These are phyloP conservation scores for Fonsecaea multimorphosa DNA, from an alignment of 2,329 filamentous ascomycete species.

Conservation along the genomic window DNA sequence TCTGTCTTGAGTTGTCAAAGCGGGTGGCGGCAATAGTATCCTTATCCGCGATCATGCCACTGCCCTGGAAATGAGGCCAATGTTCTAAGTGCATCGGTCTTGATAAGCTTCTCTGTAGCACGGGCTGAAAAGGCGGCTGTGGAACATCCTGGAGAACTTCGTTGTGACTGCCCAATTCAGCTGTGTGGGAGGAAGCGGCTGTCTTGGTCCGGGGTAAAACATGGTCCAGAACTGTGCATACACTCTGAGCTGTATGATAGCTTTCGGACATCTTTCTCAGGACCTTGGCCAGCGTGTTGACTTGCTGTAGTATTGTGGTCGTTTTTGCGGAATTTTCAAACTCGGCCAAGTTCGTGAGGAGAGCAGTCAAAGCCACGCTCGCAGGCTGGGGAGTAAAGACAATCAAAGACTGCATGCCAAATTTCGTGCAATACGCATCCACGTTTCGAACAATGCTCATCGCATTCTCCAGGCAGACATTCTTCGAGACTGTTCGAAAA, in stretches of 20 bases:
- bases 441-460: not conserved
- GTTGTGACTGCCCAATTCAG: not conserved
- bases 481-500: not conserved
- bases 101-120: not conserved
- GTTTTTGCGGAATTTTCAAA: not conserved
- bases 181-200: not conserved
- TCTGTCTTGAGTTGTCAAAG: not conserved
- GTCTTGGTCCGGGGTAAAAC: not conserved
- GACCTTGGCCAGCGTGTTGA: not conserved
- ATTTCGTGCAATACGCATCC: conserved; percentile 2
- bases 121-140: not conserved
- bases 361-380: not conserved
- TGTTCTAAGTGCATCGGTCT: not conserved
- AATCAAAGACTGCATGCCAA: not conserved
- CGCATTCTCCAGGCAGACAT: not conserved
- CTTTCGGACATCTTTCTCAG: not conserved
- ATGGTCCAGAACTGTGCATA: not conserved
- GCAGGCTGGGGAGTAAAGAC: not conserved
- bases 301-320: not conserved
- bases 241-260: not conserved
- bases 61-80: not conserved
- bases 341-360: not conserved
- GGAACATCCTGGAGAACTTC: not conserved
- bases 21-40: not conserved
- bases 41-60: not conserved